Evolutionary conservation across 2,329 filamentous ascomycete species (phyloP).

Genomic region (Aspergillus proliferans): DNA sequence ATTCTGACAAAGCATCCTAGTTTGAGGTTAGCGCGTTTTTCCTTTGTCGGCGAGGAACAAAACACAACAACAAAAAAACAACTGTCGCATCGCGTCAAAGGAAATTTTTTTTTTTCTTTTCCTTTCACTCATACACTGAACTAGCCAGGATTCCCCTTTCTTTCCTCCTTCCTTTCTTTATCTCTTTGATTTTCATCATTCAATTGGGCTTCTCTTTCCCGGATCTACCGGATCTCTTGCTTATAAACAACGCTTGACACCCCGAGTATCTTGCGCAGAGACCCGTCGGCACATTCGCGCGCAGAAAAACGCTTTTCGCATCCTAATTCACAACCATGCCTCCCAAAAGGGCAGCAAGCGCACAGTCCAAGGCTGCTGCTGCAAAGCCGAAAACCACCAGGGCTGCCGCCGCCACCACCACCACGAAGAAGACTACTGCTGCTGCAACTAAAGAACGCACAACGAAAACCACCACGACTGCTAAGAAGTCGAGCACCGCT

Average conservation of each 20-base stretch:
- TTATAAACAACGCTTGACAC: too few relatives aligned
- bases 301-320: neutral
- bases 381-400: constrained; percentile 10
- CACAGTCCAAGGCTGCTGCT: constrained; percentile 13
- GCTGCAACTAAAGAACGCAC: constrained; percentile 13
- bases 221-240: too few relatives aligned
- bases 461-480: constrained; percentile 14
- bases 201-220: neutral
- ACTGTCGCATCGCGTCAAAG: neutral
- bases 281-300: neutral
- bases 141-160: neutral
- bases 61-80: constrained; percentile 1
- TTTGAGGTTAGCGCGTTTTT: neutral
- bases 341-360: constrained; percentile 19
- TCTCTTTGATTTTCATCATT: constrained; percentile 1
- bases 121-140: constrained; percentile 1
- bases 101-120: neutral
- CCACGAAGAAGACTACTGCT: constrained; percentile 15
- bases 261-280: neutral
- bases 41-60: neutral
- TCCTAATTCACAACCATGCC: constrained; percentile 15
- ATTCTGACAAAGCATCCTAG: constrained; percentile 1
- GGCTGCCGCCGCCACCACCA: constrained; percentile 9
- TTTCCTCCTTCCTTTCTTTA: constrained; percentile 1
- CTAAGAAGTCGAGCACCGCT: constrained; percentile 13